A percentile compares a stretch with the other conserved stretches of the same genome.
phyloP scores from a whole-genome alignment of 331 rosid species.

The Malus hybrid region DNA sequence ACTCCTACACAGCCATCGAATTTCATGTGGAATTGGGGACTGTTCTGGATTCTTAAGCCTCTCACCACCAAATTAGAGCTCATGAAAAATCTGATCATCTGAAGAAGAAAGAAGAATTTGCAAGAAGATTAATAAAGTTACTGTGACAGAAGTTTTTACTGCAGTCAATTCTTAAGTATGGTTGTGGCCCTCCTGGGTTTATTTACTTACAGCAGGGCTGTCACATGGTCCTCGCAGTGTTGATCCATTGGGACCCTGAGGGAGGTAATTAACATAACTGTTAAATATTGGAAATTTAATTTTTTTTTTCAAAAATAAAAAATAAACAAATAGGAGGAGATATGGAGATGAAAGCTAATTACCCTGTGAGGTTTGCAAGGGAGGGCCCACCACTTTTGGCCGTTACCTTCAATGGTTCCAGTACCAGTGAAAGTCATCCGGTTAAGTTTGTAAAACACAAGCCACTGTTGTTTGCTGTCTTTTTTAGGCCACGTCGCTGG shows the following conservation, averaged over 20 bases:
- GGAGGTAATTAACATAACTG: slow-evolving; percentile 5
- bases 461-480: slow-evolving; percentile 80
- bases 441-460: slow-evolving; percentile 73
- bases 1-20: slow-evolving; percentile 89
- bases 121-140: neutral
- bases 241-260: slow-evolving; percentile 73
- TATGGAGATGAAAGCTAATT: neutral
- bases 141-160: too few relatives aligned
- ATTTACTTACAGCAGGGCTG: slow-evolving; percentile 78
- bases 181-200: neutral
- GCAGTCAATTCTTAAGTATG: too few relatives aligned
- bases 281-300: neutral
- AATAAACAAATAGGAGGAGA: neutral
- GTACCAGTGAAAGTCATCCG: slow-evolving; percentile 74
- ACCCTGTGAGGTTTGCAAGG: slow-evolving; percentile 99
- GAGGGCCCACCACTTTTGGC: slow-evolving; percentile 95
- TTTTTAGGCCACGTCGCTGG: slow-evolving; percentile 73
- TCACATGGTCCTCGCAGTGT: slow-evolving; percentile 76
- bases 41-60: slow-evolving; percentile 58
- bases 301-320: neutral
- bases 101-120: neutral
- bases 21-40: slow-evolving; percentile 86
- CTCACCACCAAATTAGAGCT: slow-evolving; percentile 67
- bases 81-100: slow-evolving; percentile 87
- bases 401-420: slow-evolving; percentile 93